phyloP scores from a whole-genome alignment of 2,329 filamentous ascomycete species.

The Pseudogymnoascus sp. region DNA sequence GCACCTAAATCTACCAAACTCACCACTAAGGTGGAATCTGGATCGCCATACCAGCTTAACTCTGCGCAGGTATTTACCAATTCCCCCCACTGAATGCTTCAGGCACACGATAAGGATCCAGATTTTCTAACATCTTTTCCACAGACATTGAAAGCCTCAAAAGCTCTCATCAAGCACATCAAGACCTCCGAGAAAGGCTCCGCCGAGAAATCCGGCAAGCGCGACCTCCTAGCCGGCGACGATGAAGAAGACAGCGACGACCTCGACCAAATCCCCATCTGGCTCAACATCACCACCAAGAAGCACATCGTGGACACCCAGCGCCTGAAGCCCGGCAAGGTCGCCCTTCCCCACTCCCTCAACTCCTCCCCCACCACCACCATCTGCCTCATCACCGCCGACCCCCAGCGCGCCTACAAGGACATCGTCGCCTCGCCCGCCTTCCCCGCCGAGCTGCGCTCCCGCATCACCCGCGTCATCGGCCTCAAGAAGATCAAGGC shows the following conservation, averaged over 20 bases:
- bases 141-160: slow-evolving; percentile 53
- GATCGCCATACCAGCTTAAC: slow-evolving; percentile 28
- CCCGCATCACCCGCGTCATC: slow-evolving; percentile 67
- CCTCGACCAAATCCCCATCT: slow-evolving; percentile 44
- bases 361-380: slow-evolving; percentile 56
- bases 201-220: slow-evolving; percentile 40
- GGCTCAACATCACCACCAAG: slow-evolving; percentile 57
- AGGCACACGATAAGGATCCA: neutral
- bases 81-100: neutral
- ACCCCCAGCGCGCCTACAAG: slow-evolving; percentile 79
- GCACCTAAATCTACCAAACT: slow-evolving; percentile 22
- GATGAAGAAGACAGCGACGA: slow-evolving; percentile 36
- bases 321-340: slow-evolving; percentile 75
- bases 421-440: slow-evolving; percentile 68
- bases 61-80: slow-evolving; percentile 23
- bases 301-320: slow-evolving; percentile 62
- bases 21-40: slow-evolving; percentile 27
- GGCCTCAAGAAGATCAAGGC: slow-evolving; percentile 77
- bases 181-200: slow-evolving; percentile 45
- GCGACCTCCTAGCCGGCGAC: slow-evolving; percentile 43
- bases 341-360: slow-evolving; percentile 67
- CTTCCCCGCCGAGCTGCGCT: slow-evolving; percentile 58
- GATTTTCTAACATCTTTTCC: neutral
- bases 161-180: slow-evolving; percentile 53
- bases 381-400: slow-evolving; percentile 80